A percentile compares a stretch with the other conserved stretches of the same genome.
These are phyloP conservation scores for Bathelium albidoporum DNA, from an alignment of 495 filamentous ascomycete species.

Conservation along the genomic window DNA sequence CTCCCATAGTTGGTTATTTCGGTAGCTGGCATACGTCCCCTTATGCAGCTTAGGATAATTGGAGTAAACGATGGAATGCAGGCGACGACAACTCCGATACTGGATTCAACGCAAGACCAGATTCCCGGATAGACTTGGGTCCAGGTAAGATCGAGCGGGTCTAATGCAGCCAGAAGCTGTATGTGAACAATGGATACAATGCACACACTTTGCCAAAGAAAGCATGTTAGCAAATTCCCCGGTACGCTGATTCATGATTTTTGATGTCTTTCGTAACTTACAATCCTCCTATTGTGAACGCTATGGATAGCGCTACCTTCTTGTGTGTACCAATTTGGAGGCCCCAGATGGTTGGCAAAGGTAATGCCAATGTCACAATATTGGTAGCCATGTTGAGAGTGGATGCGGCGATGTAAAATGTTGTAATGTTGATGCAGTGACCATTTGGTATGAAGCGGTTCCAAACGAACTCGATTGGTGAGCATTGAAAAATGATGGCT, in stretches of 20 bases:
- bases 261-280: not conserved
- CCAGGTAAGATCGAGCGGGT: not conserved
- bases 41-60: slow-evolving; percentile 1
- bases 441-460: not conserved
- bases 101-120: slow-evolving; percentile 19
- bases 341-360: slow-evolving; percentile 10
- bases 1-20: not conserved
- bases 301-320: slow-evolving; percentile 8
- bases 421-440: not conserved
- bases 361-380: slow-evolving; percentile 12
- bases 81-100: slow-evolving; percentile 15
- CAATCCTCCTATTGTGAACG: slow-evolving; percentile 2
- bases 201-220: not conserved
- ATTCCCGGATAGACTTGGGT: slow-evolving; percentile 5
- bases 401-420: not conserved
- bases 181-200: slow-evolving; percentile 1
- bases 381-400: not conserved
- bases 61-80: slow-evolving; percentile 14
- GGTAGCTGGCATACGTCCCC: not conserved
- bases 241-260: no score
- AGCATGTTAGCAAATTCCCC: no score
- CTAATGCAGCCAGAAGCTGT: not conserved
- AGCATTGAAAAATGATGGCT: slow-evolving; percentile 35
- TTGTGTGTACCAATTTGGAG: slow-evolving; percentile 11
- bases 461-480: slow-evolving; percentile 28